Evolutionary conservation across 768 basidiomycete species (phyloP).

Genomic region (Lentinula guzmanii): DNA sequence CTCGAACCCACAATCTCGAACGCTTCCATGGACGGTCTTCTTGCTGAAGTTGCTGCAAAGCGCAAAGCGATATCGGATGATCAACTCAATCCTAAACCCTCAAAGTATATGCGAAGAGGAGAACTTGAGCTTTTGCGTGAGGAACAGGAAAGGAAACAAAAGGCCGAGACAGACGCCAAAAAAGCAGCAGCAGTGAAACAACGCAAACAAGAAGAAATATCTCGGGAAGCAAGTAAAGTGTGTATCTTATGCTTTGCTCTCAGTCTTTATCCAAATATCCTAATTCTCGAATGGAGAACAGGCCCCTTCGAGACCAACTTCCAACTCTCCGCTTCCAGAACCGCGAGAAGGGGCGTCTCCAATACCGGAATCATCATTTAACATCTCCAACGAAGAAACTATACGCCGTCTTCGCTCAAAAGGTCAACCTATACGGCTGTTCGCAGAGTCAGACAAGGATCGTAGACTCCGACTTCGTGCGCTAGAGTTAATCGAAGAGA

Average conservation of each 20-base stretch:
- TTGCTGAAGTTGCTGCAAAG: constrained; percentile 83
- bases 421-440: constrained; percentile 91
- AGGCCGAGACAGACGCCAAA: constrained; percentile 27
- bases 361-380: constrained; percentile 52
- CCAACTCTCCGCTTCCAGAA: constrained; percentile 31
- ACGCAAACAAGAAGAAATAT: constrained; percentile 14
- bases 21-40: constrained; percentile 77
- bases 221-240: constrained; percentile 34
- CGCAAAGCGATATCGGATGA: constrained; percentile 66
- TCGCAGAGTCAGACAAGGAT: constrained; percentile 95
- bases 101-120: constrained; percentile 87
- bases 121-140: constrained; percentile 76
- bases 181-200: constrained; percentile 27
- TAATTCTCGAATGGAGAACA: constrained; percentile 44
- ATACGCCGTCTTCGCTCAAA: constrained; percentile 83
- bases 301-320: constrained; percentile 31
- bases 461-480: constrained; percentile 85
- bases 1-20: constrained; percentile 14
- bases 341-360: constrained; percentile 33
- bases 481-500: constrained; percentile 92
- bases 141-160: constrained; percentile 34
- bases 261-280: constrained; percentile 11
- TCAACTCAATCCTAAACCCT: constrained; percentile 33
- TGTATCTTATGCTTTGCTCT: constrained; percentile 16
- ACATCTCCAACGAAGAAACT: constrained; percentile 91